Evolutionary conservation across 2,329 filamentous ascomycete species (phyloP).

Genomic region (Eutypella sp.): DNA sequence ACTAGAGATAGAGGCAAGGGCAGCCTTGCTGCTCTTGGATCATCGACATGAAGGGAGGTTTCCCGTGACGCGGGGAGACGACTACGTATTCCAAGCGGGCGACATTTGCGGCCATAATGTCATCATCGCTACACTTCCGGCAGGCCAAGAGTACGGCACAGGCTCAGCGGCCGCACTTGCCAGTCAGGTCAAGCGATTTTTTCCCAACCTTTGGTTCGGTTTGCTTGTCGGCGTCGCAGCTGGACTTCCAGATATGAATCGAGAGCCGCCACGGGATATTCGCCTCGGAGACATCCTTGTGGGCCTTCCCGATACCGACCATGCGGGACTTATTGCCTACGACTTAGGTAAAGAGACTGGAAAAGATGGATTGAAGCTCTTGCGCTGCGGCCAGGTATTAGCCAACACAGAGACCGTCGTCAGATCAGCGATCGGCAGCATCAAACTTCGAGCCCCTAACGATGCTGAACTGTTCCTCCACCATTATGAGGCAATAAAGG

Average conservation of each 20-base stretch:
- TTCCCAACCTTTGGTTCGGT: conserved; percentile 20
- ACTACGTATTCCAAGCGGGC: conserved; percentile 27
- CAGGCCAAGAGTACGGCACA: conserved; percentile 21
- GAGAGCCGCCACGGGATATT: conserved; percentile 21
- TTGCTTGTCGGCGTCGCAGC: conserved; percentile 31
- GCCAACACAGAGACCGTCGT: conserved; percentile 26
- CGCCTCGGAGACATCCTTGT: conserved; percentile 29
- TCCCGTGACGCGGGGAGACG: conserved; percentile 11
- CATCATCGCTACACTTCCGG: conserved; percentile 26
- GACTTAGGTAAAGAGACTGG: conserved; percentile 25
- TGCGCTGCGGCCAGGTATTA: conserved; percentile 10
- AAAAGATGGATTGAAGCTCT: conserved; percentile 13
- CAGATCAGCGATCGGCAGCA: conserved; percentile 29
- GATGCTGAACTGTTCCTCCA: conserved; percentile 15
- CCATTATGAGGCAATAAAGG: conserved; percentile 19
- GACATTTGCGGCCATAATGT: conserved; percentile 29
- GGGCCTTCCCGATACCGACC: conserved; percentile 13
- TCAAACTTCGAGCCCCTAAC: conserved; percentile 21
- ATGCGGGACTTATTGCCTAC: conserved; percentile 26
- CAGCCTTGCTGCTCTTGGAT: neutral
- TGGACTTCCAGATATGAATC: conserved; percentile 27
- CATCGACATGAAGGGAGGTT: neutral
- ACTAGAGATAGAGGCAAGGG: neutral
- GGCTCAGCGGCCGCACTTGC: conserved; percentile 20
- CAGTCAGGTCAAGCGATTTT: conserved; percentile 21